Evolutionary conservation across 2,329 filamentous ascomycete genomes (phyloP).

Genomic region (Diaporthe nobilis): DNA sequence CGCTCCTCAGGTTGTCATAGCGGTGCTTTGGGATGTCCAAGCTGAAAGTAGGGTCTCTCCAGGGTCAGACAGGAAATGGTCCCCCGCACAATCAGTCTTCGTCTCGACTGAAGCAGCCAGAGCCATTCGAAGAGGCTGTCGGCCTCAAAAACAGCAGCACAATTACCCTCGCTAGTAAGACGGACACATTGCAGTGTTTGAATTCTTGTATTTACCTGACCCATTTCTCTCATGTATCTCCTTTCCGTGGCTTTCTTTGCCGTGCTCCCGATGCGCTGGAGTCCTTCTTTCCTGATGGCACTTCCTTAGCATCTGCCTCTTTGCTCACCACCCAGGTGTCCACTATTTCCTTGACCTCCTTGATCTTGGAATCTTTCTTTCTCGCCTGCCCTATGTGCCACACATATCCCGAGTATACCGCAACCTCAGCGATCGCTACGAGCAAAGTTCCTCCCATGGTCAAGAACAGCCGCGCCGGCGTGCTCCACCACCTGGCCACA

Average conservation of each 20-base stretch:
- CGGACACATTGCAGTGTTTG: background rate
- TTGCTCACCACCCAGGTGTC: slow-evolving; percentile 78
- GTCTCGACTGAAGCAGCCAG: background rate
- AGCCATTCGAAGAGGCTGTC: no score
- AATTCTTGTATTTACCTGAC: background rate
- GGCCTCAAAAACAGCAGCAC: background rate
- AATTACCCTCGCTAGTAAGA: background rate
- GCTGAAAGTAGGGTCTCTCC: background rate
- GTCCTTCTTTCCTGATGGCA: slow-evolving; percentile 6
- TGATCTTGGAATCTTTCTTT: slow-evolving; percentile 69
- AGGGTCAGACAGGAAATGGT: no score
- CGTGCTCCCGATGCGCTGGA: background rate
- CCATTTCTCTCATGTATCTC: slow-evolving; percentile 9
- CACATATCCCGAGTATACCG: slow-evolving; percentile 82
- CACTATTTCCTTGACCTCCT: slow-evolving; percentile 78
- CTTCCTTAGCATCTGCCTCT: slow-evolving; percentile 46
- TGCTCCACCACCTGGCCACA: slow-evolving; percentile 81
- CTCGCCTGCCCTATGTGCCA: slow-evolving; percentile 79
- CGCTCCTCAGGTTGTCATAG: no score
- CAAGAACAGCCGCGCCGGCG: slow-evolving; percentile 77
- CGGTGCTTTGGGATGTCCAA: background rate
- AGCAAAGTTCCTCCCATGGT: slow-evolving; percentile 78
- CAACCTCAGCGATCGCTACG: slow-evolving; percentile 82
- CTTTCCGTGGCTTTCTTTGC: slow-evolving; percentile 44
- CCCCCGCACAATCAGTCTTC: background rate